Evolutionary conservation across 257 asterid species (phyloP).

Genomic region (Penstemon newberryi): DNA sequence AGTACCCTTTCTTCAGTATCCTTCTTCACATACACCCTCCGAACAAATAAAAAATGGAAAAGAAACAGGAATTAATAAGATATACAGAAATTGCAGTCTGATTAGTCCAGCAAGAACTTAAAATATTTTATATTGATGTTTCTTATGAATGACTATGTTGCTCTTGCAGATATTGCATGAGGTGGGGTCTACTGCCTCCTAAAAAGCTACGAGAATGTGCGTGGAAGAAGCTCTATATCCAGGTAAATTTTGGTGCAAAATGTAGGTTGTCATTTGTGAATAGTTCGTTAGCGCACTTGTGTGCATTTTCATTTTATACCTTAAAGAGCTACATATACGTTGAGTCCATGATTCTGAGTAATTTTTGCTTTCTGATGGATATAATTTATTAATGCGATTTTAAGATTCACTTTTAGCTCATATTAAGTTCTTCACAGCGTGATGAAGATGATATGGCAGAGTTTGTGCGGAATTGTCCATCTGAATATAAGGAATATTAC

Average conservation of each 20-base stretch:
- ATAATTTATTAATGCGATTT: conserved; percentile 4
- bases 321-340: neutral
- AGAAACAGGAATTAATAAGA: too few species aligned
- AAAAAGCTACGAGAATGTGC: conserved; percentile 82
- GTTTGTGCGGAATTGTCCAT: conserved; percentile 68
- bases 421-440: conserved; percentile 50
- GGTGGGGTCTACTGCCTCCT: conserved; percentile 87
- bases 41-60: conserved; percentile 4
- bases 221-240: conserved; percentile 76
- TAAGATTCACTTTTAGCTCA: conserved; percentile 10
- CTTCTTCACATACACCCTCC: conserved; percentile 3
- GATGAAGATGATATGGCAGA: conserved; percentile 87
- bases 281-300: neutral
- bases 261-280: conserved; percentile 8
- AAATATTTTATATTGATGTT: conserved; percentile 2
- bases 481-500: conserved; percentile 90
- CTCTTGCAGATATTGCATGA: conserved; percentile 58
- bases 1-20: conserved; percentile 36
- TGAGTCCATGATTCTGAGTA: neutral
- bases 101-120: conserved; percentile 1
- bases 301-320: neutral
- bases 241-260: conserved; percentile 31
- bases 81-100: conserved; percentile 15
- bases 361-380: neutral
- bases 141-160: neutral